phyloP scores from a whole-genome alignment of 495 filamentous ascomycete genomes.

The Hypoxylon trugodes region DNA sequence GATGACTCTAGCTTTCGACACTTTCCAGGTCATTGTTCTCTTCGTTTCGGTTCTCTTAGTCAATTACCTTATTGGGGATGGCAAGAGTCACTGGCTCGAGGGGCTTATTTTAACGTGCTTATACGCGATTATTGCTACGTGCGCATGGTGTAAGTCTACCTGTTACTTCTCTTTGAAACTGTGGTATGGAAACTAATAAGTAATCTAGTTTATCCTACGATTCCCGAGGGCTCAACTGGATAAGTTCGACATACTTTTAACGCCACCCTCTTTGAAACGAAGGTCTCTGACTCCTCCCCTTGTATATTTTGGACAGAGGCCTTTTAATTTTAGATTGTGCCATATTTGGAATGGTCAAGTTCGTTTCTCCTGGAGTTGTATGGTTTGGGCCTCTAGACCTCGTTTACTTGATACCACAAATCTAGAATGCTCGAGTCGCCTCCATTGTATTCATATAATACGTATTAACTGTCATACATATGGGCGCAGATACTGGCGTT shows the following conservation, averaged over 20 bases:
- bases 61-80: constrained; percentile 80
- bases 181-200: constrained; percentile 3
- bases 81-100: constrained; percentile 73
- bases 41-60: constrained; percentile 83
- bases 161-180: neutral
- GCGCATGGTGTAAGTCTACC: constrained; percentile 58
- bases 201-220: constrained; percentile 20
- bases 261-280: neutral
- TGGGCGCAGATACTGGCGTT: too few relatives aligned
- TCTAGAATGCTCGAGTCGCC: too few relatives aligned
- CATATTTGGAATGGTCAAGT: neutral
- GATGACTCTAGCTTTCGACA: constrained; percentile 83
- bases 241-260: constrained; percentile 1
- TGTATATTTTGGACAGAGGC: neutral
- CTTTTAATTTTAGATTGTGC: neutral
- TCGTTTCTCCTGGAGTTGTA: neutral
- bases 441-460: too few relatives aligned
- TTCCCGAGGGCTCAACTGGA: constrained; percentile 10
- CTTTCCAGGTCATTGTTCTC: constrained; percentile 80
- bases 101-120: constrained; percentile 76
- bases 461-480: too few relatives aligned
- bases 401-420: too few relatives aligned
- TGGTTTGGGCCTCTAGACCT: too few relatives aligned
- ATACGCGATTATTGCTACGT: constrained; percentile 76
- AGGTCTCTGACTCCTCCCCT: neutral